Base-by-base conservation (phyloP, 2,329 filamentous ascomycete species). In the Fusarium mexicanum region DNA sequence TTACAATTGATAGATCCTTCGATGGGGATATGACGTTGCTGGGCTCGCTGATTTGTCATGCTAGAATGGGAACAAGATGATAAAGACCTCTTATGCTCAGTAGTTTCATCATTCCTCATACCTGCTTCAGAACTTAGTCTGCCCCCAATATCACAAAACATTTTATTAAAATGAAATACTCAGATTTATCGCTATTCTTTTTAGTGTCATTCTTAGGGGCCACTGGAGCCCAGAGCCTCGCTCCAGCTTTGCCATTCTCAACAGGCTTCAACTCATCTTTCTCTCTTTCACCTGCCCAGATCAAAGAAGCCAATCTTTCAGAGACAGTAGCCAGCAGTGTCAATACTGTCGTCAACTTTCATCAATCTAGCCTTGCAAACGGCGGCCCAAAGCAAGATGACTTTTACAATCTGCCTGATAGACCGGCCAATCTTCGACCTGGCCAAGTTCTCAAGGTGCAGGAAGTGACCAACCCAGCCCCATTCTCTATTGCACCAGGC, bases 211-310 rank as follows among this genome's bases (percentile, higher is more conserved):
- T 12, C 1, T 13, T 20, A 14, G 22, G 35, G 6, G 8, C 7
- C 1, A 12, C 40, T 6, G 20, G 24, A 10, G 46, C 53, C 1
- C 65, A 61, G 12, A 41, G 13, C 18, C 13, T 66, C 4, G 24
- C 65, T 12, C 46, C 26, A 26, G 65, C 65, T 5, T 9, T 67
- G 0, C 65, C 53, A 2, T 53, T 68, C 33, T 68, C 44, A 18
- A 64, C 65, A 4, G 46, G 38, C 20, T 76, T 71, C 13, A 76
- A 76, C 50, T 76, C 73, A 3, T 69, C 74, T 2, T 74, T 76
- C 17, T 54, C 62, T 1, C 51, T 76, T 2, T 54, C 63, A 1
- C 5, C 55, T 2, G 31, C 40, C 2, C 71, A 76, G 17, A 70
- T 76, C 18, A 47, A 47, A 17, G 54, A 37, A 2, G 65, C 59